Evolutionary conservation across 2,329 filamentous ascomycete species (phyloP).

Genomic region (Epichloe brachyelytri): DNA sequence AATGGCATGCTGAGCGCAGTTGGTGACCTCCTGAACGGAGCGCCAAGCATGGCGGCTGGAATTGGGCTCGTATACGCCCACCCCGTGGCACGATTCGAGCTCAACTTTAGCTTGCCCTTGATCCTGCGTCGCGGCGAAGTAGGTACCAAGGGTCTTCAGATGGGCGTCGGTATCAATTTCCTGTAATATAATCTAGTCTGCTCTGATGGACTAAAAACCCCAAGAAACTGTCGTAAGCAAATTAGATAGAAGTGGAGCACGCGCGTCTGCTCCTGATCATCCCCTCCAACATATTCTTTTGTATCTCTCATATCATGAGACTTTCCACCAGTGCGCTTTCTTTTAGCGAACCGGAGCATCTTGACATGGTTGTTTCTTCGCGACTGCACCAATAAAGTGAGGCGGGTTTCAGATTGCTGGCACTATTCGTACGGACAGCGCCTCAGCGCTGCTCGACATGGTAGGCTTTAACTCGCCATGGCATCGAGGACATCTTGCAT

Average conservation of each 20-base stretch:
- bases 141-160: conserved; percentile 77
- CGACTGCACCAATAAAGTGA: too few species aligned
- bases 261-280: neutral
- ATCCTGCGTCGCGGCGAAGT: conserved; percentile 74
- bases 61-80: conserved; percentile 91
- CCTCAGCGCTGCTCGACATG: too few species aligned
- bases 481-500: too few species aligned
- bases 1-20: conserved; percentile 48
- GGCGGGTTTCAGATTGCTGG: too few species aligned
- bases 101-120: conserved; percentile 87
- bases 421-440: too few species aligned
- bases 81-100: conserved; percentile 81
- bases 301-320: too few species aligned
- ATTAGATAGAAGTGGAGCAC: neutral
- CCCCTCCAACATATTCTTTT: too few species aligned
- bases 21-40: conserved; percentile 55
- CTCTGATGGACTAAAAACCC: neutral
- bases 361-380: too few species aligned
- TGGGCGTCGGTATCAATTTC: conserved; percentile 95
- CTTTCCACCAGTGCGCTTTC: too few species aligned
- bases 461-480: too few species aligned
- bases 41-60: conserved; percentile 78
- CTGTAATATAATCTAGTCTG: conserved; percentile 39
- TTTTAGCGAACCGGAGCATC: neutral
- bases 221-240: neutral